Conservation (phyloP, 202 grass and related monocot genomes). For the Panicum hallii region DNA sequence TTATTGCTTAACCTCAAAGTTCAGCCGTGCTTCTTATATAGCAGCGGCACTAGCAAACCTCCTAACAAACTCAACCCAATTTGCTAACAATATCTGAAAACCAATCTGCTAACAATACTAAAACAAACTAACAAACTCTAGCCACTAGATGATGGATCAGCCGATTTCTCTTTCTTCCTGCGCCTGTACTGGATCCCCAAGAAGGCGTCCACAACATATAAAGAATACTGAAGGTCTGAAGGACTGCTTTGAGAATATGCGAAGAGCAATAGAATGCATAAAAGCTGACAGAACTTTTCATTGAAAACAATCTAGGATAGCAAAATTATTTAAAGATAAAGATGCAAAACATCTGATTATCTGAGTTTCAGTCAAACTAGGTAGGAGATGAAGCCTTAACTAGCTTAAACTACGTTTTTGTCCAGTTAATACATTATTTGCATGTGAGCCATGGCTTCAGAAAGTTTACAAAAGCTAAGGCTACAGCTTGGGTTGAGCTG, state of each 20-base stretch:
- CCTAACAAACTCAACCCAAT: no score
- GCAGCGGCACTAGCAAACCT: no score
- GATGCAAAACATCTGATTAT: conserved; percentile 14
- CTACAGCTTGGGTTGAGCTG: not conserved
- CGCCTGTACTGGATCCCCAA: no score
- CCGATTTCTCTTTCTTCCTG: no score
- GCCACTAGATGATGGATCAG: no score
- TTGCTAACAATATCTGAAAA: no score
- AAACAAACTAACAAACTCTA: no score
- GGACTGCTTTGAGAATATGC: conserved; percentile 4
- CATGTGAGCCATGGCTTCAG: conserved; percentile 7
- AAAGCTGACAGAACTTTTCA: not conserved
- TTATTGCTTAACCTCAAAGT: no score
- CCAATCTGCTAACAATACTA: no score
- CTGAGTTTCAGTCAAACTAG: not conserved
- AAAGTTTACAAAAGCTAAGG: not conserved
- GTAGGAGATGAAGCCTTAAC: not conserved
- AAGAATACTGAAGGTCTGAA: conserved; percentile 16
- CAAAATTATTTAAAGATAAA: conserved; percentile 11
- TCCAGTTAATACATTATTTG: conserved; percentile 6
- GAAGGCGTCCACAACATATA: not conserved
- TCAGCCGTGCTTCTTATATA: no score
- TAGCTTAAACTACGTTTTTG: conserved; percentile 3
- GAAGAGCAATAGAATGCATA: conserved; percentile 15
- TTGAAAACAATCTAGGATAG: conserved; percentile 1